phyloP scores from a whole-genome alignment of 2,329 filamentous ascomycete species.

The Parasarocladium wereldwijsianum region DNA sequence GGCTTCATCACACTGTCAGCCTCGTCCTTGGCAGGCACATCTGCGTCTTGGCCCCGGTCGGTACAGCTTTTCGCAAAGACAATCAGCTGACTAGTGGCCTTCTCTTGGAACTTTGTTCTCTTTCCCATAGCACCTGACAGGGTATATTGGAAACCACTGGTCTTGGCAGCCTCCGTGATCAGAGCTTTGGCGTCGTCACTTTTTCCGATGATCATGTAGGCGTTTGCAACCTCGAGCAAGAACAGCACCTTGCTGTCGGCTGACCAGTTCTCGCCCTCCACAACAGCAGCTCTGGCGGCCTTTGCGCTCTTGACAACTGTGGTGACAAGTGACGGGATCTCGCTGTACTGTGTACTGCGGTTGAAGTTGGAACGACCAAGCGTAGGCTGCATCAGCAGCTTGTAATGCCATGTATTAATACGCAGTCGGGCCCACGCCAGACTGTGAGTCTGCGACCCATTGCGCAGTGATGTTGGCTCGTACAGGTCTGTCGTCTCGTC shows the following conservation, averaged over 20 bases:
- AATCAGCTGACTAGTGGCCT: conserved; percentile 73
- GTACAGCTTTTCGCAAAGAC: conserved; percentile 64
- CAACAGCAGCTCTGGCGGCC: conserved; percentile 23
- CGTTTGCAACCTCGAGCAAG: conserved; percentile 66
- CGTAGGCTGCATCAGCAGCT: conserved; percentile 41
- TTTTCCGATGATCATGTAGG: conserved; percentile 71
- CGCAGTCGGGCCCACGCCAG: conserved; percentile 52
- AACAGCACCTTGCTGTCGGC: conserved; percentile 50
- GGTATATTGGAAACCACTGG: conserved; percentile 64
- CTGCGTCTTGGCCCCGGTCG: conserved; percentile 11
- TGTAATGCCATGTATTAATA: conserved; percentile 55
- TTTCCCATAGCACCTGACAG: conserved; percentile 80
- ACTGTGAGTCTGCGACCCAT: conserved; percentile 27
- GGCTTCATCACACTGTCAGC: conserved; percentile 28
- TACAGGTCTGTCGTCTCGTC: conserved; percentile 11
- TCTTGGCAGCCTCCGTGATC: conserved; percentile 49
- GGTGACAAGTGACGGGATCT: conserved; percentile 40
- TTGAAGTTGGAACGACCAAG: conserved; percentile 39
- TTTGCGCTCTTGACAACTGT: conserved; percentile 27
- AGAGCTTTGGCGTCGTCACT: conserved; percentile 61
- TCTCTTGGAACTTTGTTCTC: conserved; percentile 66
- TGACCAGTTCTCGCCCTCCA: conserved; percentile 21
- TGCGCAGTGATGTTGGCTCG: conserved; percentile 10
- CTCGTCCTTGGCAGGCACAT: conserved; percentile 6
- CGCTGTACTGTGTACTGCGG: conserved; percentile 42